Conservation (phyloP, 345 rosid genomes). For the Dovyalis caffra region DNA sequence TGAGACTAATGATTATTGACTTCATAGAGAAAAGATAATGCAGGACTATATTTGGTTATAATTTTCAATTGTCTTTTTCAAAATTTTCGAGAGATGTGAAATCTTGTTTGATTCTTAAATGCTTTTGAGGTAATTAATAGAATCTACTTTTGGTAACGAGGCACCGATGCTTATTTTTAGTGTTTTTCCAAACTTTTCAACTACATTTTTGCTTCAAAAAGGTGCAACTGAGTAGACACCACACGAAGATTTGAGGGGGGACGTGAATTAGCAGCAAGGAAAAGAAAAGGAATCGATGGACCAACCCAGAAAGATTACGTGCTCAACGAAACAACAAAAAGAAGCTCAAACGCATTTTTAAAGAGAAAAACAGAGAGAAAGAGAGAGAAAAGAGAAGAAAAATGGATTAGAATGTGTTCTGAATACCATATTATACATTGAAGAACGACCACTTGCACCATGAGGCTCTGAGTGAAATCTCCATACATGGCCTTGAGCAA, state of each 20-base stretch:
- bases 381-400: neutral
- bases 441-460: constrained; percentile 56
- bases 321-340: neutral
- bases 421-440: constrained; percentile 48
- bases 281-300: neutral
- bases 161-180: neutral
- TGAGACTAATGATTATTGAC: no score
- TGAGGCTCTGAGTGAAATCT: constrained; percentile 46
- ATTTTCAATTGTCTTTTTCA: neutral
- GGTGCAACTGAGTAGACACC: neutral
- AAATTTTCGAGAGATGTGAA: neutral
- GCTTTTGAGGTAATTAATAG: neutral
- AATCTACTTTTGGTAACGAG: neutral
- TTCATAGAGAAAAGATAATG: neutral
- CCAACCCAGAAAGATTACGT: neutral
- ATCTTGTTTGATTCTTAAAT: neutral
- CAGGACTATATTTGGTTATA: neutral
- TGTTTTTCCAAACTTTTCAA: constrained; percentile 11
- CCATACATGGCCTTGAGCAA: constrained; percentile 54
- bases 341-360: neutral
- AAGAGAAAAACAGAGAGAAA: neutral
- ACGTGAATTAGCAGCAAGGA: neutral
- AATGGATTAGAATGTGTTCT: neutral
- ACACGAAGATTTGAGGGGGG: neutral
- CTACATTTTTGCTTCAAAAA: neutral